Evolutionary conservation across 2,329 filamentous ascomycete species (phyloP), one percentile per base, ranked within the genome.

Genomic region (Apiospora arundinis): DNA sequence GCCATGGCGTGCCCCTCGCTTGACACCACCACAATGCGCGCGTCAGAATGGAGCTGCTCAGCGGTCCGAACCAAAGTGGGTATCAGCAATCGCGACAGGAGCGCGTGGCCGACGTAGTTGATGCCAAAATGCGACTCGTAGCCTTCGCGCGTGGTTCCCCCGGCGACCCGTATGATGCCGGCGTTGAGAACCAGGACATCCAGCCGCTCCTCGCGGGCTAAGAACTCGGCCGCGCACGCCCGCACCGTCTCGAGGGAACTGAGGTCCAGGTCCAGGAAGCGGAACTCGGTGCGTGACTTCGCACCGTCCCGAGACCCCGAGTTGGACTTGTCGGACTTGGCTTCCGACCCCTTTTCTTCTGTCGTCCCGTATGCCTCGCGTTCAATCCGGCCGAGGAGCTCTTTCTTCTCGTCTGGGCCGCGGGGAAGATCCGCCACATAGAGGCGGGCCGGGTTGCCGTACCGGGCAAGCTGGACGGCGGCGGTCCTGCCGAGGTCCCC

Each of bases 171-270:
- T 80, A 83, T 83, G 7, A 85, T 80, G 9, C 80, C 81, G 21
- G 83, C 82, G 70, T 82, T 82, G 71, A 82, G 81, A 74, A 79
- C 82, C 0, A 86, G 76, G 2, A 84, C 81, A 72, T 86, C 77
- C 0, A 85, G 78, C n/a, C 75, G 76, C 4, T 70, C 60, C 73
- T 85, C 83, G 44, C 75, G 75, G 1, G 74, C 69, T 0, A 81
- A 72, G 69, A 85, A 85, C 6, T 77, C 74, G 2, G 82, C 74
- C 0, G 78, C 83, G 1, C 82, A 78, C 0, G 74, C 70, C 72
- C 83, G 83, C 72, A 84, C 81, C 2, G 79, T 82, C 9, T 76
- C 73, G 0, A 85, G 75, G 71, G 84, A 82, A 48, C 73, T 73
- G 21, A 85, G 81, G 68, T 84, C 79, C 7, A 85, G 76, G 7